Conservation (phyloP, 768 basidiomycete species). For the Tephrocybe sp. region DNA sequence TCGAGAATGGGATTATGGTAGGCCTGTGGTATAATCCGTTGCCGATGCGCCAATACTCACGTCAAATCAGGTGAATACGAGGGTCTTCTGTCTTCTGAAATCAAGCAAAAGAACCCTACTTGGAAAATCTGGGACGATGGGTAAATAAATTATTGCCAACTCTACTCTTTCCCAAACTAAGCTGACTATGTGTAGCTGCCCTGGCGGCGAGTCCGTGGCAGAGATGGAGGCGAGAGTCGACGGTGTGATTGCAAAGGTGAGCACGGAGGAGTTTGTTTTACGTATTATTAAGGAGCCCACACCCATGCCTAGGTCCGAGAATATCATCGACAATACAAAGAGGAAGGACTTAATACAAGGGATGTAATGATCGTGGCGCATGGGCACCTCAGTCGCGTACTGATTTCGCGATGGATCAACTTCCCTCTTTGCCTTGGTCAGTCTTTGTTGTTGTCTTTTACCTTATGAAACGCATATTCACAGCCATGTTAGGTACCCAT, state of each 20-base stretch:
- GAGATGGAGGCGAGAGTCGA: conserved; percentile 85
- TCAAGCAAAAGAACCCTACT: conserved; percentile 51
- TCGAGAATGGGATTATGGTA: conserved; percentile 87
- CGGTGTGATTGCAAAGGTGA: conserved; percentile 66
- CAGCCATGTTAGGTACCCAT: conserved; percentile 52
- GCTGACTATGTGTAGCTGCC: conserved; percentile 54
- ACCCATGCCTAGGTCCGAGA: conserved; percentile 55
- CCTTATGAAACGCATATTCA: conserved; percentile 12
- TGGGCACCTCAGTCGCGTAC: conserved; percentile 76
- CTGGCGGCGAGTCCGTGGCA: conserved; percentile 81
- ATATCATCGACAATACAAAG: conserved; percentile 68
- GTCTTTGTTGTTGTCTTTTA: background rate
- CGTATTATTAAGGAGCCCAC: background rate
- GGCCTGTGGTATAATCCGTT: background rate
- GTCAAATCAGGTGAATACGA: conserved; percentile 70
- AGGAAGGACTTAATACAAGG: conserved; percentile 62
- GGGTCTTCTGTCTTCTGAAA: conserved; percentile 79
- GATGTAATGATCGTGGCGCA: conserved; percentile 92
- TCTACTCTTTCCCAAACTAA: conserved; percentile 9
- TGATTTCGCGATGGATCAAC: conserved; percentile 82
- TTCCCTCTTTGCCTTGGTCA: conserved; percentile 53
- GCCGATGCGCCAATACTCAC: background rate
- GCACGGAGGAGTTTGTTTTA: conserved; percentile 16
- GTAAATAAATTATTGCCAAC: conserved; percentile 31
- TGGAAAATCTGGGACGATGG: conserved; percentile 92